These are phyloP conservation scores for Mucuna pruriens DNA, from an alignment of 306 rosid species.

Conservation along the genomic window DNA sequence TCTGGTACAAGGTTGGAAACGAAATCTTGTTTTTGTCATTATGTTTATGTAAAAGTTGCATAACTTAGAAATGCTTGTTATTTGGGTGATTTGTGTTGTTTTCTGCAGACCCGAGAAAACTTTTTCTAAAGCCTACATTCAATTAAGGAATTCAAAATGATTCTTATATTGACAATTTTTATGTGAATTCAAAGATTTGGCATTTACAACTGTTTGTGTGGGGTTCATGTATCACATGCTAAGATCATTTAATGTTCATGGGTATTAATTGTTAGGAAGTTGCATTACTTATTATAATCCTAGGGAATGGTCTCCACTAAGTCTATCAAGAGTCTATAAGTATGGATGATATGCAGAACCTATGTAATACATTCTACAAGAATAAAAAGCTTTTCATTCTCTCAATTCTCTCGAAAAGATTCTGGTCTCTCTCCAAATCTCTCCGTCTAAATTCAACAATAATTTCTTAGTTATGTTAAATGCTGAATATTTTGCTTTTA, in stretches of 20 bases:
- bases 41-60: background rate
- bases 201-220: background rate
- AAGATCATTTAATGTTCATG: background rate
- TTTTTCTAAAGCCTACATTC: background rate
- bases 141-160: background rate
- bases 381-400: background rate
- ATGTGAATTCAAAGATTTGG: background rate
- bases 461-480: too few species aligned
- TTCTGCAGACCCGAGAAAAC: conserved; percentile 3
- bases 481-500: too few species aligned
- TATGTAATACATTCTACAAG: background rate
- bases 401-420: too few species aligned
- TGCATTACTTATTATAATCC: background rate
- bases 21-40: conserved; percentile 22
- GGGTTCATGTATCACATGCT: background rate
- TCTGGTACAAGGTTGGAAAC: conserved; percentile 91
- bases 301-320: background rate
- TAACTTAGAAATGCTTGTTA: conserved; percentile 19
- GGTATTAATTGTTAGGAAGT: background rate
- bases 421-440: too few species aligned
- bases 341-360: background rate
- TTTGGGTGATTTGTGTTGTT: conserved; percentile 25
- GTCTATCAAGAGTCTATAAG: background rate
- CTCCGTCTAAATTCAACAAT: too few species aligned
- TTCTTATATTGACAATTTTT: background rate